Evolutionary conservation across 768 basidiomycete genomes (phyloP), one percentile per base, ranked within the genome.

Genomic region (Polyporus arcularius): DNA sequence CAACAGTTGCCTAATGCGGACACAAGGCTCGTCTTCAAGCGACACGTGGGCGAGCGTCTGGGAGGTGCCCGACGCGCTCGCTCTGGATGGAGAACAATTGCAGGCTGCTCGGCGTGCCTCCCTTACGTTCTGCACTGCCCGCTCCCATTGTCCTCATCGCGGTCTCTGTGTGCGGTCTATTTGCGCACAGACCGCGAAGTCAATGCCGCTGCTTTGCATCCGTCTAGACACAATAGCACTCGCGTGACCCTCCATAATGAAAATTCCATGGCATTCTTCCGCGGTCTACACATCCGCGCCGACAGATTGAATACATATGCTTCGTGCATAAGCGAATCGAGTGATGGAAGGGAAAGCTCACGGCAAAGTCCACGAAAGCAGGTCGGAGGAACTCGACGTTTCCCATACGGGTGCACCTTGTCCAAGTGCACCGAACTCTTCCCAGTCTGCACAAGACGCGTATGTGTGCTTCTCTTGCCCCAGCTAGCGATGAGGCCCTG

Each of bases 1-100:
- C 57, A 67, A 64, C 35, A 65, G 52, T 53, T 67, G 41, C 72
- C 70, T 59, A 57, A 59, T 69, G 18, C 39, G 66, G 72, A 51
- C 62, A 73, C 72, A 73, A 67, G 50, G 66, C 55, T 50, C 57
- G 50, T 54, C 45, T 59, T 65, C 63, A 65, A 21, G 14, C 18
- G 65, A 21, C 73, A 75, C 70, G 72, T 72, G 72, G 63, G 32
- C 63, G 65, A 64, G 65, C 53, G 50, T 16, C 48, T 35, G 18
- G 45, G 50, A 52, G 52, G 61, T 59, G 58, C 55, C 31, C 26
- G 26, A 15, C 42, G 42, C 42, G 42, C 42, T 18, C 18, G 42
- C 42, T 30, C 32, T 57, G 40, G 35, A 53, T 63, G 21, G 56
- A 66, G 55, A 67, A 71, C 69, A 70, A 70, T 70, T 66, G 65